Evolutionary conservation across 768 basidiomycete species (phyloP).

Genomic region (Rhizopogon salebrosus): DNA sequence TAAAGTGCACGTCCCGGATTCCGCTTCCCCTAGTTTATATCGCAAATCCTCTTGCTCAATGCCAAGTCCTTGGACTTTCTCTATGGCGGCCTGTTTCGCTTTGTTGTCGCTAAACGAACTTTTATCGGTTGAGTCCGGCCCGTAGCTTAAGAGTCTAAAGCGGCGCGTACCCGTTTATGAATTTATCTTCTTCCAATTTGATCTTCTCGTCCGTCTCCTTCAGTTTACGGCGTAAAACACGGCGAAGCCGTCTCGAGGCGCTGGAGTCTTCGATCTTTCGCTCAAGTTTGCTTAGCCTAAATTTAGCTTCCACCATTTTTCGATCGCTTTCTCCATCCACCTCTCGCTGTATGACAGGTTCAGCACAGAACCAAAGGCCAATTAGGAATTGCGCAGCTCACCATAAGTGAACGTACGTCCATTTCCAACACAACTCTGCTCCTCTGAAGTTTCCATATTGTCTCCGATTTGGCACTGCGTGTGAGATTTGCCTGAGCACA

Average conservation of each 20-base stretch:
- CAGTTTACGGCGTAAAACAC: background rate
- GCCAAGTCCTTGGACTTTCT: background rate
- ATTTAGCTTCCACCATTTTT: background rate
- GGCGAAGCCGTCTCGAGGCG: background rate
- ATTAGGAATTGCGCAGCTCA: no score
- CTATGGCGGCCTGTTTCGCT: background rate
- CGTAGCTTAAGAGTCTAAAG: background rate
- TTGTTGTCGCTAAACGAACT: background rate
- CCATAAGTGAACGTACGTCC: slow-evolving; percentile 3
- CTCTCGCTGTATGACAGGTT: background rate
- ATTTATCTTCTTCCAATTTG: slow-evolving; percentile 1
- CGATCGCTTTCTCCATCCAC: slow-evolving; percentile 6
- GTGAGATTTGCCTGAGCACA: background rate
- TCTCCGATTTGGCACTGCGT: background rate
- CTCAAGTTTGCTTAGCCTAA: background rate
- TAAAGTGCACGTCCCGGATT: background rate
- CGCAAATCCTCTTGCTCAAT: background rate
- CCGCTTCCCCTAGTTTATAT: background rate
- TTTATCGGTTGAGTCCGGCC: background rate
- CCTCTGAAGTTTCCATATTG: slow-evolving; percentile 3
- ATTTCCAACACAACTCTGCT: slow-evolving; percentile 2
- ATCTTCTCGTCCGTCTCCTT: background rate
- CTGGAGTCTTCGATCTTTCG: background rate
- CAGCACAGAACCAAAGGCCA: background rate
- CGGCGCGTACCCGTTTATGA: background rate